Conservation (phyloP, 2,329 filamentous ascomycete species). For the Aulographum hederae region DNA sequence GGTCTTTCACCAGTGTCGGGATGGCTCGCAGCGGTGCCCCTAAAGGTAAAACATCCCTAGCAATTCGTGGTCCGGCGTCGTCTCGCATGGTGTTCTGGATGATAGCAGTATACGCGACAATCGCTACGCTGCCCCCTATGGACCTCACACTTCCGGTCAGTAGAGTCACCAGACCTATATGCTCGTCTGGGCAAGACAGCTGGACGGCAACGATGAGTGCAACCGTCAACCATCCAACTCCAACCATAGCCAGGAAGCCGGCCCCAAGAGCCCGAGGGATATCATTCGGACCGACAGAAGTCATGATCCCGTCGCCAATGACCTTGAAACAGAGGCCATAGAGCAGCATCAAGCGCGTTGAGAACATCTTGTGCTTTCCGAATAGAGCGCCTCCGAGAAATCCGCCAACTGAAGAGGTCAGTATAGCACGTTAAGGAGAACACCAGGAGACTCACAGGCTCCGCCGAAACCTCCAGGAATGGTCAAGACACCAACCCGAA, state of each 20-base stretch:
- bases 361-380: constrained; percentile 1
- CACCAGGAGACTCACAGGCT: constrained; percentile 3
- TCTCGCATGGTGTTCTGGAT: constrained; percentile 12
- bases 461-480: constrained; percentile 4
- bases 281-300: neutral
- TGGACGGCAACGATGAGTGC: constrained; percentile 4
- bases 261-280: neutral
- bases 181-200: constrained; percentile 8
- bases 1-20: constrained; percentile 8
- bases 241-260: constrained; percentile 1
- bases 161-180: constrained; percentile 27
- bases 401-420: constrained; percentile 4
- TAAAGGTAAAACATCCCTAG: constrained; percentile 8
- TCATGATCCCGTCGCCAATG: constrained; percentile 2
- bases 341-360: constrained; percentile 1
- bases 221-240: neutral
- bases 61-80: constrained; percentile 11
- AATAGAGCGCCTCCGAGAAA: constrained; percentile 4
- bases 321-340: constrained; percentile 3
- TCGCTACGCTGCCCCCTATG: constrained; percentile 16
- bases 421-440: neutral
- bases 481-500: constrained; percentile 2
- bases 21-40: constrained; percentile 11
- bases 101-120: constrained; percentile 17
- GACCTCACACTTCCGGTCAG: constrained; percentile 28